Evolutionary conservation across 1,139 yeast species (phyloP), one percentile per base, ranked within the genome.

Genomic region (Suhomyces taliae): DNA sequence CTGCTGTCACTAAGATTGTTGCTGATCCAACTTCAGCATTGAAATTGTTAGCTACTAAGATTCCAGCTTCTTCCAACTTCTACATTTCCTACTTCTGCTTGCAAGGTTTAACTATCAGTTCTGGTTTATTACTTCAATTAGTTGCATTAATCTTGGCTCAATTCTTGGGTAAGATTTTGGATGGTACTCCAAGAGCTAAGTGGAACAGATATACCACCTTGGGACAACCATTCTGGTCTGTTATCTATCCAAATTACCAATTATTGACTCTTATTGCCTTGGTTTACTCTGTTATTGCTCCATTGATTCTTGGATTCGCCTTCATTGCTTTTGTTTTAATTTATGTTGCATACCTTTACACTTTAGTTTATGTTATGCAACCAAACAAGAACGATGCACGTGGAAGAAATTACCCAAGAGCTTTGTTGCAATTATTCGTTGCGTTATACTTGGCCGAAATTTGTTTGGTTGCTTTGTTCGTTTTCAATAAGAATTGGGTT

Each of bases 51-150:
- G 81, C 87, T 6, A 56, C 72, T 29, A 82, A 83, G 52, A 70
- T 86, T 50, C 93, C 93, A 44, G 79, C 79, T 29, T 27, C 90
- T 24, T 82, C 90, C n/a, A 85, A 85, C 62, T 85, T 85, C 60
- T 86, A 78, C 66, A 73, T 83, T 46, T 66, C 82, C 4, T 83
- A 81, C 54, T 65, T 71, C 44, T 69, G 74, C 57, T 67, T 73
- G 54, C 74, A 70, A 59, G 80, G 80, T 40, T 71, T 76, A 54
- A 57, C 72, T 12, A 53, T 72, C 46, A 64, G 76, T 40, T 61
- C 77, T 6, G 74, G 74, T 33, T 53, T 70, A 35, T 64, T 76
- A 45, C 60, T 67, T 37, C 79, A 74, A 57, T 44, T 76, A 40
- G 79, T 74, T 44, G 68, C 73, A 5, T 69, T 76, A 52, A 74